These are phyloP conservation scores for Polytrichum commune DNA, from an alignment of 225 moss, liverwort and hornwort species.

Conservation along the genomic window DNA sequence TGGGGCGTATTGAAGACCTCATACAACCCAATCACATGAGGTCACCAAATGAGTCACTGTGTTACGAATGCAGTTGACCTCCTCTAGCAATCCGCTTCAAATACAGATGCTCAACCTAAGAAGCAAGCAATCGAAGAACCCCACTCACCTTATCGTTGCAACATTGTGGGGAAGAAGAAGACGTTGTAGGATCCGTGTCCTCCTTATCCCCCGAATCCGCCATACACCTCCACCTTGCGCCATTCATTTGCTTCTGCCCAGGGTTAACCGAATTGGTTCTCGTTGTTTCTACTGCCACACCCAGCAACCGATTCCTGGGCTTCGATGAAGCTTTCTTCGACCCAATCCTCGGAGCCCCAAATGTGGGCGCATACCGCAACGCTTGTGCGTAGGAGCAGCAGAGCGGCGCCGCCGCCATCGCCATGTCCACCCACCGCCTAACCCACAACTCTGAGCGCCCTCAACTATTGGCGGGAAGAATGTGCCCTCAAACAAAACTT, in stretches of 20 bases:
- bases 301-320: not conserved
- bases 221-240: slow-evolving; percentile 41
- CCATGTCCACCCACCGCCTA: too few relatives aligned
- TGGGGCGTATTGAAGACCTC: not conserved
- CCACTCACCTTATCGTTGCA: slow-evolving; percentile 34
- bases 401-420: too few relatives aligned
- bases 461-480: too few relatives aligned
- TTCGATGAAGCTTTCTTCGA: slow-evolving; percentile 10
- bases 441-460: too few relatives aligned
- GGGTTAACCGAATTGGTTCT: not conserved
- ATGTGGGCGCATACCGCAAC: slow-evolving; percentile 18
- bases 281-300: slow-evolving; percentile 6
- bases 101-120: slow-evolving; percentile 2
- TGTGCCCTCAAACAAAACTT: too few relatives aligned
- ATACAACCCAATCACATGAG: not conserved
- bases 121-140: not conserved
- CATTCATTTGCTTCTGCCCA: slow-evolving; percentile 10
- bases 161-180: slow-evolving; percentile 27
- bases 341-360: slow-evolving; percentile 15
- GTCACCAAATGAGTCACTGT: not conserved
- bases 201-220: slow-evolving; percentile 35
- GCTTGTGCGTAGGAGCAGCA: slow-evolving; percentile 19
- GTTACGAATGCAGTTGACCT: not conserved
- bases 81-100: not conserved
- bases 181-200: slow-evolving; percentile 9